Percentiles rank a stretch among this genome's conserved stretches.
Conservation (phyloP, 1,284 basidiomycete genomes). For the Boletellus deceptivus region DNA sequence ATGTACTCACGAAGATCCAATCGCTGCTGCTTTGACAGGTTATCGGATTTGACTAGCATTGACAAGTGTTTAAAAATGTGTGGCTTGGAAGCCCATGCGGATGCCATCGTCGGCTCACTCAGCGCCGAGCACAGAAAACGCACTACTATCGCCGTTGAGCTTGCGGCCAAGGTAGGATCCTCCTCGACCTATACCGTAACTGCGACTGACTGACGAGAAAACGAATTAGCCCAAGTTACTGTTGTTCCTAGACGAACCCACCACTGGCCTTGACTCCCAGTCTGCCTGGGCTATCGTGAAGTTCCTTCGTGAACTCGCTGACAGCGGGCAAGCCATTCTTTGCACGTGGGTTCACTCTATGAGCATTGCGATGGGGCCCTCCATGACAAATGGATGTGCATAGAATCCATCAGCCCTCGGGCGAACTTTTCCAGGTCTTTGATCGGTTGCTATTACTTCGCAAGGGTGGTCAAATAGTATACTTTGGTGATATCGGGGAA, state of each 20-base stretch:
- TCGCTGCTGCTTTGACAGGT: neutral
- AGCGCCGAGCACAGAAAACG: constrained; percentile 77
- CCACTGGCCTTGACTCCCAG: constrained; percentile 86
- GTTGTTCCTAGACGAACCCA: constrained; percentile 82
- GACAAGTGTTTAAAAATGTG: constrained; percentile 79
- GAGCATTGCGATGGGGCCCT: constrained; percentile 2
- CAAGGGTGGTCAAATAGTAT: constrained; percentile 71
- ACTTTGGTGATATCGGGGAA: constrained; percentile 72
- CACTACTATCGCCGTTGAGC: constrained; percentile 78
- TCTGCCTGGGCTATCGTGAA: constrained; percentile 83
- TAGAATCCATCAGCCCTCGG: constrained; percentile 49
- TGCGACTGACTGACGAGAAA: neutral
- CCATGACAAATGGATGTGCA: neutral
- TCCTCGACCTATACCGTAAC: neutral
- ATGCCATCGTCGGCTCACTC: constrained; percentile 77
- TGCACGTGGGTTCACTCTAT: constrained; percentile 58
- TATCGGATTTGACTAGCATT: constrained; percentile 42
- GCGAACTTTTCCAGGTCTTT: constrained; percentile 68
- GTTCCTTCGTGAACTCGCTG: constrained; percentile 75
- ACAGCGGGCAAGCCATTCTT: constrained; percentile 70
- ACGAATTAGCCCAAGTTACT: constrained; percentile 59
- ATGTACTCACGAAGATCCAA: constrained; percentile 21
- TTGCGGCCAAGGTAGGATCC: constrained; percentile 59
- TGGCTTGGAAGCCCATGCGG: constrained; percentile 66
- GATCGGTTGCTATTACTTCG: constrained; percentile 57